These are phyloP conservation scores for Ceratocystis lukuohia DNA, from an alignment of 2,329 filamentous ascomycete species.

Conservation along the genomic window DNA sequence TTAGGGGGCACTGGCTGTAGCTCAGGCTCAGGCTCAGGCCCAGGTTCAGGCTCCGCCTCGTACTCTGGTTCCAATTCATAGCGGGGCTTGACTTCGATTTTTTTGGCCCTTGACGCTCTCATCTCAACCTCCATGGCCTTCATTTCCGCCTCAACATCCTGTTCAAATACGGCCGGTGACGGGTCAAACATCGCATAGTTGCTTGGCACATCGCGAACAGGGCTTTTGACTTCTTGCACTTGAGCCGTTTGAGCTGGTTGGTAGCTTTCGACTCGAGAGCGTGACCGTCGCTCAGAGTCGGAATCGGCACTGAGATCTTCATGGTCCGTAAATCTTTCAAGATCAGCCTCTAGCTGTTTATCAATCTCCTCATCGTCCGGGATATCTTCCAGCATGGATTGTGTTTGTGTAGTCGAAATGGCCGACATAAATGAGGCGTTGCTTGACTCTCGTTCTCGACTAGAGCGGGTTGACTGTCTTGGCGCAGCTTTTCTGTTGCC, in stretches of 20 bases:
- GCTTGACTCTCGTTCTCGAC: conserved; percentile 22
- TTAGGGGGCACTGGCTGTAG: conserved; percentile 36
- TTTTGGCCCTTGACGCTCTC: conserved; percentile 26
- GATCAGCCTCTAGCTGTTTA: conserved; percentile 49
- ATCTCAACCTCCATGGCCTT: conserved; percentile 38
- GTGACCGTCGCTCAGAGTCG: conserved; percentile 30
- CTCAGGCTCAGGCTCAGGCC: conserved; percentile 19
- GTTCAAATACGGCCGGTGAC: conserved; percentile 34
- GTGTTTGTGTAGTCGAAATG: conserved; percentile 33
- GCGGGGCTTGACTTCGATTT: neutral
- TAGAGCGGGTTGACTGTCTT: conserved; percentile 28
- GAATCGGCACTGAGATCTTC: conserved; percentile 37
- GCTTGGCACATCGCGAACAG: conserved; percentile 6
- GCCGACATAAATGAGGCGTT: conserved; percentile 40
- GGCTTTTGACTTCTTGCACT: neutral
- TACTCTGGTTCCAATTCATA: neutral
- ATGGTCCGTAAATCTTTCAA: conserved; percentile 43
- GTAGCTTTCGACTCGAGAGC: conserved; percentile 25
- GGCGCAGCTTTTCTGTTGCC: conserved; percentile 31
- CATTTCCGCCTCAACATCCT: conserved; percentile 38
- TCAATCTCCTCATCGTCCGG: conserved; percentile 54
- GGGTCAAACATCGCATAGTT: conserved; percentile 43
- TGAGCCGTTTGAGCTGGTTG: neutral
- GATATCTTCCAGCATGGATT: conserved; percentile 30
- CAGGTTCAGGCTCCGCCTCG: neutral